Conservation (phyloP, 371 early-diverging fungal genomes). For the Zancudomyces culisetae region DNA sequence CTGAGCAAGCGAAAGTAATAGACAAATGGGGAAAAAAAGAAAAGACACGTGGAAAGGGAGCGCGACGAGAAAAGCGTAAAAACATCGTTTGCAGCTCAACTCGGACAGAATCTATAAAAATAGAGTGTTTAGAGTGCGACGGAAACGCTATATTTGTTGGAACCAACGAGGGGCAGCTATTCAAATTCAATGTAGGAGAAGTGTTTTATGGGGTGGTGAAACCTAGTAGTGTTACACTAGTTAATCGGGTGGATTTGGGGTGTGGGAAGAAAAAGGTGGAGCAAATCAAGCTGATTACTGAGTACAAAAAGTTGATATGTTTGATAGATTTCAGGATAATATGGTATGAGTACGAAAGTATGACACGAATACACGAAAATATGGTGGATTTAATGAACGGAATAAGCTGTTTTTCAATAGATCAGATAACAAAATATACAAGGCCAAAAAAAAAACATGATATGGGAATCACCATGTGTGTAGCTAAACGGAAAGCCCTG, state of each 20-base stretch:
- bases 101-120: background rate
- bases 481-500: constrained; percentile 13
- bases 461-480: constrained; percentile 8
- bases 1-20: too few relatives aligned
- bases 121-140: constrained; percentile 13
- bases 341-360: background rate
- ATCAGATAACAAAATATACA: constrained; percentile 1
- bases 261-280: background rate
- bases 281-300: background rate
- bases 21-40: too few relatives aligned
- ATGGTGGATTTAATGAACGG: background rate
- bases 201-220: constrained; percentile 5
- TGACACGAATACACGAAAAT: background rate
- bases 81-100: too few relatives aligned
- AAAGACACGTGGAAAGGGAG: too few relatives aligned
- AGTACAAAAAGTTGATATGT: background rate
- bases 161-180: constrained; percentile 14
- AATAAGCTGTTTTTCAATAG: constrained; percentile 1
- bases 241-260: constrained; percentile 14
- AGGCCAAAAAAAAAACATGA: constrained; percentile 10
- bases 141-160: constrained; percentile 15
- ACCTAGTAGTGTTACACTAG: constrained; percentile 8
- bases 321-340: background rate
- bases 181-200: constrained; percentile 11
- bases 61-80: too few relatives aligned